A percentile compares a stretch with the other conserved stretches of the same genome.
Conservation (phyloP, 257 asterid genomes). For the Solanum gracilifrons region DNA sequence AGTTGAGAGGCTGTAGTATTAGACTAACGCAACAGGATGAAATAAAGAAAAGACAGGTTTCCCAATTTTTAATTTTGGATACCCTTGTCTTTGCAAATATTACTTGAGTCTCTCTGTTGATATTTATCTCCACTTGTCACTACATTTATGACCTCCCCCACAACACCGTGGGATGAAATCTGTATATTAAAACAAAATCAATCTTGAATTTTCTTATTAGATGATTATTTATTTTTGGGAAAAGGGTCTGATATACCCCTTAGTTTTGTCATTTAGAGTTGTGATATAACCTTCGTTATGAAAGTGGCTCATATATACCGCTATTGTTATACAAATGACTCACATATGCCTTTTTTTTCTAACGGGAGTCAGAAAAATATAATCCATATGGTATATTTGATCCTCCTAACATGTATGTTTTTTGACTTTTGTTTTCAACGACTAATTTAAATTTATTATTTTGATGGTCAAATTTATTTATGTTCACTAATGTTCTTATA, state of each 20-base stretch:
- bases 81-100: neutral
- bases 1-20: conserved; percentile 10
- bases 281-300: neutral
- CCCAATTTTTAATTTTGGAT: conserved; percentile 10
- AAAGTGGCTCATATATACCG: neutral
- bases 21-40: conserved; percentile 13
- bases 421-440: too few species aligned
- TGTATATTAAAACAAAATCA: neutral
- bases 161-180: neutral
- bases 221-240: neutral
- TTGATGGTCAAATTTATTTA: neutral
- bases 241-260: neutral
- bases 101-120: neutral
- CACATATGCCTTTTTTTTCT: too few species aligned
- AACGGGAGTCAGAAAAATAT: neutral
- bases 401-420: neutral
- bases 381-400: neutral
- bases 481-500: neutral
- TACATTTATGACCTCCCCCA: neutral
- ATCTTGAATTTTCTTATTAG: neutral
- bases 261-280: neutral
- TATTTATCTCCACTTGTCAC: neutral
- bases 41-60: neutral
- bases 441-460: neutral
- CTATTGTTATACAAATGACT: neutral